Base-by-base conservation (phyloP, 495 filamentous ascomycete genomes). In the Lasiosphaeriaceae sp. region DNA sequence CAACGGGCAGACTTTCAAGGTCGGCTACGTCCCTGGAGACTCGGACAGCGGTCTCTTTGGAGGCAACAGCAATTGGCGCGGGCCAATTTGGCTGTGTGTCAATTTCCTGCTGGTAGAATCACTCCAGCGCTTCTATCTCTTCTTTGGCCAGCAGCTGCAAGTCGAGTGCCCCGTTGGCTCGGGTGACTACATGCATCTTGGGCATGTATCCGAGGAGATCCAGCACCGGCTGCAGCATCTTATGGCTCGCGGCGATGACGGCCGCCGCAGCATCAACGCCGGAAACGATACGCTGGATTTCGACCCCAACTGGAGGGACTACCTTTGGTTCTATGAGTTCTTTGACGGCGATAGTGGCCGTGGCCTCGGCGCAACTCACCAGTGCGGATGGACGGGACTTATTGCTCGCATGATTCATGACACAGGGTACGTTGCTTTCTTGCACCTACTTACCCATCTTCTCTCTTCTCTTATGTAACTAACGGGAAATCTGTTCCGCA, bases 321-420 rank as follows among this genome's bases (percentile, higher is more conserved):
- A 96, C 63, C 73, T 97, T 57, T 96, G 90, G 87, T 97, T 95
- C 80, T 87, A 96, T 65, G 93, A 97, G 70, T 97, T 95, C 77
- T 97, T 97, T 64, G 92, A 97, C 63, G 93, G 90, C 24, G 94
- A 97, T 66, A 86, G 77, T 23, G 93, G 94, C 16, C 85, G 90
- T 50, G 93, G 94, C 6, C 77, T 97, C 8, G 93, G 93, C 52
- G 90, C 93, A 21, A 94, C 89, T 47, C 94, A 97, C 71, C 93
- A 97, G 69, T 96, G 90, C 58, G 93, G 93, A 5, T 97, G 94
- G 94, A 96, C 93, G n/a, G 94, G 93, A 0, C 66, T 97, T 47
- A 90, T 97, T 64, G 93, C 93, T 9, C 92, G 95, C 66, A 85
- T 97, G 83, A 97, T 97, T 51, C 93, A 97, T 58, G 93, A 97